phyloP scores from a whole-genome alignment of 139 green algal species.

The Klebsormidium nitens region DNA sequence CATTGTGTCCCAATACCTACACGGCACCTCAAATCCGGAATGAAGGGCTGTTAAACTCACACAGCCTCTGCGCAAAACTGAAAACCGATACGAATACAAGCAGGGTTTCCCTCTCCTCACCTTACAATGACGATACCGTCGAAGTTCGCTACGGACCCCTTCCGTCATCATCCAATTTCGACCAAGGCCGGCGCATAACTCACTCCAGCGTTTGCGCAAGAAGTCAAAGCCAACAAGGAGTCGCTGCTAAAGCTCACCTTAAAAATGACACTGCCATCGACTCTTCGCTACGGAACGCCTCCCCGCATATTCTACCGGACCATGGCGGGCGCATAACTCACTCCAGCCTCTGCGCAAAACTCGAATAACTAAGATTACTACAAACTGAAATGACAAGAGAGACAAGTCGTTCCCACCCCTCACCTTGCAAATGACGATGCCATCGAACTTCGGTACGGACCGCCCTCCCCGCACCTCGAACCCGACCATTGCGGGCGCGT shows the following conservation, averaged over 20 bases:
- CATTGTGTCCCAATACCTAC: too few species aligned
- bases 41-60: too few species aligned
- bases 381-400: background rate
- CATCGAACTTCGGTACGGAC: conserved; percentile 36
- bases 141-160: too few species aligned
- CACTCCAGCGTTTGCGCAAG: too few species aligned
- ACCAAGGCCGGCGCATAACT: background rate
- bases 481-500: conserved; percentile 41
- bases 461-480: conserved; percentile 37
- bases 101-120: background rate
- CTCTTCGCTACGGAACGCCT: too few species aligned
- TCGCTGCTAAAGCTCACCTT: background rate
- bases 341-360: background rate
- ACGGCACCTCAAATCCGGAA: too few species aligned
- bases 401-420: conserved; percentile 1
- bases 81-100: background rate
- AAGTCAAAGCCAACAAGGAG: background rate
- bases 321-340: background rate
- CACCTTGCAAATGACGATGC: conserved; percentile 36
- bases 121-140: background rate
- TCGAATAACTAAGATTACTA: background rate
- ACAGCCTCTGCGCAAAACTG: too few species aligned
- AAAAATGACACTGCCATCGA: background rate
- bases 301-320: too few species aligned
- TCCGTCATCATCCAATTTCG: too few species aligned